A percentile compares a stretch with the other conserved stretches of the same genome.
Evolutionary conservation across 2,329 filamentous ascomycete genomes (phyloP).

Genomic region (Aureobasidium sp.): DNA sequence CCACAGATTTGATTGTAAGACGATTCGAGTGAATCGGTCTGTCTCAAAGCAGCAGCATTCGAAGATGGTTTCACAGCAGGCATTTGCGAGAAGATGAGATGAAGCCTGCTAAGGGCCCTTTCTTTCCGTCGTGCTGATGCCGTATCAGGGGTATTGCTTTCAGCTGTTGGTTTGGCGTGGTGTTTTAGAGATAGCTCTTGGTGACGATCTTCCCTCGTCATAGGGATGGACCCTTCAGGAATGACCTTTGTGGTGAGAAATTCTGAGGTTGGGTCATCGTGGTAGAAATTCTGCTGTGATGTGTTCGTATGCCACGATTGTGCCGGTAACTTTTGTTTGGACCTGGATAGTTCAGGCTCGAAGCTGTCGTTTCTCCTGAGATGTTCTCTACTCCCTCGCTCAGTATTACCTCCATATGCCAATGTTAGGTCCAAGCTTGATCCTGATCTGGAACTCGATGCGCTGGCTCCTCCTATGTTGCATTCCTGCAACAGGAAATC

Average conservation of each 20-base stretch:
- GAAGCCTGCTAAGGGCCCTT: background rate
- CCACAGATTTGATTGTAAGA: conserved; percentile 5
- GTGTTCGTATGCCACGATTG: background rate
- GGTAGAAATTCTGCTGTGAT: background rate
- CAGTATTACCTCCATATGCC: background rate
- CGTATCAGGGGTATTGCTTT: no score
- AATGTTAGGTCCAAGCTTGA: background rate
- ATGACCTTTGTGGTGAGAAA: no score
- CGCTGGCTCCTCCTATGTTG: background rate
- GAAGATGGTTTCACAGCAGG: background rate
- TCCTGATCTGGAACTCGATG: conserved; percentile 4
- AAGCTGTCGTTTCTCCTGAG: conserved; percentile 5
- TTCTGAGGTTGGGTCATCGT: background rate
- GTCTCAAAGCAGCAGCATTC: background rate
- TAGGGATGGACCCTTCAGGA: background rate
- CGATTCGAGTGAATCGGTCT: background rate
- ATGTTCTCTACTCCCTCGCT: background rate
- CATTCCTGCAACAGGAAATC: background rate
- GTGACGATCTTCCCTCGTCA: background rate
- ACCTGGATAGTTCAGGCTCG: background rate
- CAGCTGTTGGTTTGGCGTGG: no score
- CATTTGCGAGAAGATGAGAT: background rate
- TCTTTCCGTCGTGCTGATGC: background rate
- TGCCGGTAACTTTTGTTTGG: background rate
- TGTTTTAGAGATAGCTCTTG: background rate